Evolutionary conservation across 208 protist genomes (phyloP).

Genomic region (Histomonas meleagridis): DNA sequence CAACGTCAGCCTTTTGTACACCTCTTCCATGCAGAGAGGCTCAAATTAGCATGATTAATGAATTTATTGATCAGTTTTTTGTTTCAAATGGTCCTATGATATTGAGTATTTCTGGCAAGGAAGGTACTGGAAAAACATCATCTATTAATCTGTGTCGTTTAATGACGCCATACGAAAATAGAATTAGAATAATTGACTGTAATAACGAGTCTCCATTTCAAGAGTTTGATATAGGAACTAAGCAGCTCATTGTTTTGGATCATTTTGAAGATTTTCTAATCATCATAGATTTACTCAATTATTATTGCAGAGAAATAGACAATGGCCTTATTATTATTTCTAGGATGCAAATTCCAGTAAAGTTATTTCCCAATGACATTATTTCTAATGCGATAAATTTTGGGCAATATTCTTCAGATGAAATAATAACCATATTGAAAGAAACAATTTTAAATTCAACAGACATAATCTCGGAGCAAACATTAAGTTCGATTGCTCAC

Average conservation of each 20-base stretch:
- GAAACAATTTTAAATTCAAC: neutral
- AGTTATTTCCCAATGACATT: neutral
- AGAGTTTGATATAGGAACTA: neutral
- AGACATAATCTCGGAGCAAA: neutral
- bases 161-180: neutral
- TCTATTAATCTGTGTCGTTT: neutral
- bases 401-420: neutral
- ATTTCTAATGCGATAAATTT: neutral
- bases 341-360: neutral
- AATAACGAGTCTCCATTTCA: neutral
- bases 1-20: no score
- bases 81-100: neutral
- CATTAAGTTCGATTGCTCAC: neutral
- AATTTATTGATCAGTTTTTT: neutral
- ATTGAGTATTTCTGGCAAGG: neutral
- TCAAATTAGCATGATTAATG: neutral
- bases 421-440: neutral
- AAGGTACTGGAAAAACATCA: neutral
- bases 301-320: neutral
- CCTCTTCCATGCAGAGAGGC: neutral
- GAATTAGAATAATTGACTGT: neutral
- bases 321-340: neutral
- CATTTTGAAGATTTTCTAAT: neutral
- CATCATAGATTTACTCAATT: neutral
- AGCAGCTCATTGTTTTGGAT: neutral